Base-by-base conservation (phyloP, 306 rosid genomes). In the Cicer arietinum region DNA sequence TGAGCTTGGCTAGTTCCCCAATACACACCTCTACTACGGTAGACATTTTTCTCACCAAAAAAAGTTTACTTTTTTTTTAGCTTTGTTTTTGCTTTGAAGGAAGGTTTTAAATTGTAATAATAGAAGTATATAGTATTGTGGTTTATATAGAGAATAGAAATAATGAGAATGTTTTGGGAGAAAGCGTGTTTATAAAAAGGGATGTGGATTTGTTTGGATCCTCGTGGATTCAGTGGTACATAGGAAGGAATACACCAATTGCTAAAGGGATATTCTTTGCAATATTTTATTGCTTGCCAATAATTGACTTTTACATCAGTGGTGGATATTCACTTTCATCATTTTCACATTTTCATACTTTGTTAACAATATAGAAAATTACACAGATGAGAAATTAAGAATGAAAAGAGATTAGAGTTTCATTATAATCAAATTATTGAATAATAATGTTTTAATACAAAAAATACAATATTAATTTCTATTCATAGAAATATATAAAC, bases 1-100 rank as follows among this genome's bases (percentile, higher is more conserved):
- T 53, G 6, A 91, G 84, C 82, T 88, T 91, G 17, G 75, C 79
- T 0, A 93, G 63, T 88, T 89, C 90, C 30, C 71, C 85, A 82
- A 70, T 85, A 88, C 93, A 93, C 6, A 37, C 76, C 67, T 91
- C 92, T 41, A 91, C 82, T 80, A 78, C 57, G 12, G 85, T 88
- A 46, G 90, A 69, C 97, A 93, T 90, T 35, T 82, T 71, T 57
- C 64, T 58, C 16, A 14, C 16, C 16, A 14, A 14, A 14, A 14
- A 14, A 14, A 14, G 16, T 14, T 14, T 14, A 14, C 16, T 14
- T 14, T 14, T 14, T 14, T 14, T 14, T 14, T 14, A 14, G 16
- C 16, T 14, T 14, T 14, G 16, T 14, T 14, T 14, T 14, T 56
- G 35, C 12, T 57, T 42, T 30, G 66, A 70, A 73, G 17, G 41